Base-by-base conservation (phyloP, 768 basidiomycete species). In the Leccinum rimulosum region DNA sequence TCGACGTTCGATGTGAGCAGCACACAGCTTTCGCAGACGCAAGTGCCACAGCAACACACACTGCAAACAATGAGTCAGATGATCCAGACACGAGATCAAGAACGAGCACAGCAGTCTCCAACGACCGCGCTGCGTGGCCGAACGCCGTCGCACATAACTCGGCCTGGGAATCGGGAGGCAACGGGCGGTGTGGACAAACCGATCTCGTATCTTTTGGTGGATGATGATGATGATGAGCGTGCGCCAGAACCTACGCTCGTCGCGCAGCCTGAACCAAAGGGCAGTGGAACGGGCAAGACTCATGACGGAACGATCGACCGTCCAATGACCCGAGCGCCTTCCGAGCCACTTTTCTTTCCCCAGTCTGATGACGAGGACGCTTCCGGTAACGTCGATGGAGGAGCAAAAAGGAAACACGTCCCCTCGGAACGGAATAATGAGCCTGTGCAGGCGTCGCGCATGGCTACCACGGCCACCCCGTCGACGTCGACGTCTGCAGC, bases 1-100 rank as follows among this genome's bases (percentile, higher is more conserved):
- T 87, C 90, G 0, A 91, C 89, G 0, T 97, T 81, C 64, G 80
- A 85, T 35, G 76, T 93, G 25, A 69, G 63, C 3, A 14, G 8
- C 10, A 47, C 55, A 43, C 69, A 69, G 17, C 64, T 57, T 28
- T 52, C 65, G 1, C 71, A 10, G 12, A 57, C 70, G 3, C 71
- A 54, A 48, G 40, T 45, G 12, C 28, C 47, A 59, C 60, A 35
- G 55, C 61, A 49, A 2, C 14, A 28, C 12, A 22, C 36, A 28
- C 60, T 61, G 50, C 55, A 22, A n/a, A 11, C 19, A 50, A 64
- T 30, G n/a, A 9, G 31, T n/a, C 58, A 53, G 12, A 45, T 35
- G 52, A 47, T 11, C 14, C 50, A 28, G 22, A 51, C 48, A 30
- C 52, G 28, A 22, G 53, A 47, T 48, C 58, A 19, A 17, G 55